Conservation (phyloP, 257 asterid species). For the Mentha longifolia region DNA sequence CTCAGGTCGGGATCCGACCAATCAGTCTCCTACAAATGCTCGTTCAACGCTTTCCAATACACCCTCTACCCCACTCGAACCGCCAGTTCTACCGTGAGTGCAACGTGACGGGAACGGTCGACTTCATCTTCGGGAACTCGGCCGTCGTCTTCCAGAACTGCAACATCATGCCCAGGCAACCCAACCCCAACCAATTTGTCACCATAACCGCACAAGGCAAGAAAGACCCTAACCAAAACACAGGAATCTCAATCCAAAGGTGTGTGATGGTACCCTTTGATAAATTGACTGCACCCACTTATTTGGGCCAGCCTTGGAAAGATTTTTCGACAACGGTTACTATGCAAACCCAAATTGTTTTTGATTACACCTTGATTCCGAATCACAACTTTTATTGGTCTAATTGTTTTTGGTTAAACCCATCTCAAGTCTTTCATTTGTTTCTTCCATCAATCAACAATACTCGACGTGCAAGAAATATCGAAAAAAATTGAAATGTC, state of each 20-base stretch:
- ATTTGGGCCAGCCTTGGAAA: slow-evolving; percentile 86
- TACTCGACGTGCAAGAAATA: too few species aligned
- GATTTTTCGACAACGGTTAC: slow-evolving; percentile 57
- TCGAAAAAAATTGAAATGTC: too few species aligned
- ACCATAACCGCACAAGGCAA: slow-evolving; percentile 88
- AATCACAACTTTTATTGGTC: too few species aligned
- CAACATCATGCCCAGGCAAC: slow-evolving; percentile 72
- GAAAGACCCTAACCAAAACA: slow-evolving; percentile 63
- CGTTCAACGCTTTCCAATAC: slow-evolving; percentile 71
- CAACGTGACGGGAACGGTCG: slow-evolving; percentile 71
- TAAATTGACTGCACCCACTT: slow-evolving; percentile 43
- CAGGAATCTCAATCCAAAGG: slow-evolving; percentile 65
- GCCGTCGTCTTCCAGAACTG: slow-evolving; percentile 72
- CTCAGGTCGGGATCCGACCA: slow-evolving; percentile 63
- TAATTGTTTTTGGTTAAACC: too few species aligned
- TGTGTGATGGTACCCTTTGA: slow-evolving; percentile 50
- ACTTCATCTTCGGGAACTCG: slow-evolving; percentile 80
- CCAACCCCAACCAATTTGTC: slow-evolving; percentile 61
- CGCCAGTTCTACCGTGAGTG: slow-evolving; percentile 84
- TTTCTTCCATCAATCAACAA: too few species aligned
- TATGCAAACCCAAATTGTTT: slow-evolving; percentile 52
- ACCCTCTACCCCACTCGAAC: slow-evolving; percentile 75
- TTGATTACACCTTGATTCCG: too few species aligned
- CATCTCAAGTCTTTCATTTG: too few species aligned
- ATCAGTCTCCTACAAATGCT: slow-evolving; percentile 57